phyloP scores from a whole-genome alignment of 805 yeast genomes.

The Ogataea pilisensis region DNA sequence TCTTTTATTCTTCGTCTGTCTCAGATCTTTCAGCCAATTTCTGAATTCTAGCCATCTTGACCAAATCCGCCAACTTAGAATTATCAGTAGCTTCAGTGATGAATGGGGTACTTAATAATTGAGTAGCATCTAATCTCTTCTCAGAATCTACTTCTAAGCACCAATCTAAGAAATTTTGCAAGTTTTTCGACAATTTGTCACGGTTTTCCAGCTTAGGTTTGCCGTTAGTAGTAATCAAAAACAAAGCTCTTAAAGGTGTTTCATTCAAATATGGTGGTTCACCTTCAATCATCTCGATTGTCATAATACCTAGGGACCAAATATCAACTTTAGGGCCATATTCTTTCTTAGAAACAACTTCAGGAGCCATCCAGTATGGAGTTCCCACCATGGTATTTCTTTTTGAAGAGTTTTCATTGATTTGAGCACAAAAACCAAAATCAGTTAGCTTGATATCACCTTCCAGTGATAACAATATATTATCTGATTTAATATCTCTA shows the following conservation, averaged over 20 bases:
- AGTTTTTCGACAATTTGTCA: conserved; percentile 61
- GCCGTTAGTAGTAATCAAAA: conserved; percentile 74
- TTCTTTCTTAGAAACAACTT: conserved; percentile 74
- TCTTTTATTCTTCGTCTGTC: conserved; percentile 15
- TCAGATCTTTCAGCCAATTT: conserved; percentile 36
- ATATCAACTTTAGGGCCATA: conserved; percentile 80
- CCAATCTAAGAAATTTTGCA: conserved; percentile 68
- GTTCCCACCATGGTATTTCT: conserved; percentile 87
- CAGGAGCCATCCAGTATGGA: conserved; percentile 92
- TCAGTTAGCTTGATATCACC: conserved; percentile 95
- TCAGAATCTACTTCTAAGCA: conserved; percentile 83
- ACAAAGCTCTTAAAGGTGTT: conserved; percentile 72
- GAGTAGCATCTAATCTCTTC: conserved; percentile 72
- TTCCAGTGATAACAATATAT: conserved; percentile 71
- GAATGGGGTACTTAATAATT: conserved; percentile 64
- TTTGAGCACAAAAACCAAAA: conserved; percentile 69
- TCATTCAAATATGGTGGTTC: conserved; percentile 83
- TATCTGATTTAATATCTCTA: conserved; percentile 94
- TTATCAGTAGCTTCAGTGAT: conserved; percentile 60
- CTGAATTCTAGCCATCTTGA: conserved; percentile 67
- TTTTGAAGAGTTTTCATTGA: conserved; percentile 67
- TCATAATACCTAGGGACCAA: conserved; percentile 83
- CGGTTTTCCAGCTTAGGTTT: conserved; percentile 74
- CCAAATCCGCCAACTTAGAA: conserved; percentile 64
- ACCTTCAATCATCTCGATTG: conserved; percentile 82